Evolutionary conservation across 345 rosid genomes (phyloP), one percentile per base, ranked within the genome.

Genomic region (Syzygium aqueum): DNA sequence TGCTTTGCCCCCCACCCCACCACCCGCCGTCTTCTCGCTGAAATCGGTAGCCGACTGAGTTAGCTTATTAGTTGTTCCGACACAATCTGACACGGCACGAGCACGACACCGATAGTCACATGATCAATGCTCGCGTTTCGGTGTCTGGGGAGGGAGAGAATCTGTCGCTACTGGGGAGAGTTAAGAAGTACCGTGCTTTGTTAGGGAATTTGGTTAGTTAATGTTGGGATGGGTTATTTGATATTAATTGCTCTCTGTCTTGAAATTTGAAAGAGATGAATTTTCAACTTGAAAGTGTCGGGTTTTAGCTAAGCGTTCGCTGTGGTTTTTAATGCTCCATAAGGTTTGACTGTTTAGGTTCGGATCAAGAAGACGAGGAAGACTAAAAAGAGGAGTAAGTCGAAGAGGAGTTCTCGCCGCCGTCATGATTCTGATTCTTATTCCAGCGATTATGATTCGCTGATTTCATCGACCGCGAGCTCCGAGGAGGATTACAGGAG

Each of bases 351-450:
- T 77, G 57, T 90, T 84, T 90, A 95, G 99, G 93, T 87, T 85
- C 91, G 87, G 37, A 85, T 86, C 46, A 93, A 86, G 94, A 95
- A 91, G 94, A 96, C 85, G 89, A 89, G 88, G 85, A 95, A 93
- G 91, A 92, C 77, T 16, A 87, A 63, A 56, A 87, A 51, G 53
- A 90, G 88, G 78, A 87, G 40, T 84, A 94, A 92, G 90, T 90
- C 91, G 11, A 95, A 93, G 91, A 96, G 93, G 94, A 40, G 80
- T 37, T 89, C 89, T 86, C 92, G 90, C 51, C 89, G 78, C 59
- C 80, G 85, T 51, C 90, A 89, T 61, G 91, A 90, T 91, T 91
- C 93, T 22, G 90, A 80, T 82, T 90, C 93, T 78, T 90, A 87
- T 87, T 90, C 95, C 22, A 88, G 89, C 30, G 91, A 92, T 90